phyloP scores from a whole-genome alignment of 2,329 filamentous ascomycete genomes.

The Cordyceps militaris region DNA sequence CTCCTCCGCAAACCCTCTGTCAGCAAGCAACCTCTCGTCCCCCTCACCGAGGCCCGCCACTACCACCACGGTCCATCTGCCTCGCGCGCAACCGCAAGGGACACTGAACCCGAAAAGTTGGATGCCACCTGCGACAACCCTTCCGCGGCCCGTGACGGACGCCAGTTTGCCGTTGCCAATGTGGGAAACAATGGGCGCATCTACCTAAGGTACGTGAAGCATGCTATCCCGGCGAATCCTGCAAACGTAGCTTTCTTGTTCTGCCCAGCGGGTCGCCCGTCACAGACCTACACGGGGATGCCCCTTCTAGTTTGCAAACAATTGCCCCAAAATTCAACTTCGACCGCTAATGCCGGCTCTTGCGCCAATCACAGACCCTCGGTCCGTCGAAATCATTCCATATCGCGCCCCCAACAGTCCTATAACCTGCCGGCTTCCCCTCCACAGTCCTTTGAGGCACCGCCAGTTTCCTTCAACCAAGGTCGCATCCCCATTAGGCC shows the following conservation, averaged over 20 bases:
- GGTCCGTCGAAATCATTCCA: constrained; percentile 50
- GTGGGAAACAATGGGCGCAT: constrained; percentile 78
- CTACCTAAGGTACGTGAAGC: constrained; percentile 62
- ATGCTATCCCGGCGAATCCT: background rate
- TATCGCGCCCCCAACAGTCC: constrained; percentile 15
- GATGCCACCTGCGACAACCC: constrained; percentile 54
- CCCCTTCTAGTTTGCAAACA: background rate
- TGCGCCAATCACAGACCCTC: constrained; percentile 42
- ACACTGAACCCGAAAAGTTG: constrained; percentile 46
- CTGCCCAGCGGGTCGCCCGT: background rate
- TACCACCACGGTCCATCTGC: constrained; percentile 31
- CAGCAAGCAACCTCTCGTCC: constrained; percentile 33
- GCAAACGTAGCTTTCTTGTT: background rate
- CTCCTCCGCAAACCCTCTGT: constrained; percentile 15
- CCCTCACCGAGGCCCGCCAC: constrained; percentile 39
- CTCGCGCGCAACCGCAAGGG: constrained; percentile 38
- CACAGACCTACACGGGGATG: constrained; percentile 1
- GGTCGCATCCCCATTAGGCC: constrained; percentile 24
- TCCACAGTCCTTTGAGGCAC: constrained; percentile 50
- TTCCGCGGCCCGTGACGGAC: constrained; percentile 56
- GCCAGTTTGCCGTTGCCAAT: constrained; percentile 73
- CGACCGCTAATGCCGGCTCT: constrained; percentile 15
- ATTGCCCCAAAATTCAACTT: background rate
- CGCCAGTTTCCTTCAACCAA: constrained; percentile 19
- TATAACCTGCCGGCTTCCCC: constrained; percentile 56